phyloP scores from a whole-genome alignment of 495 filamentous ascomycete genomes.

The Terfezia claveryi region DNA sequence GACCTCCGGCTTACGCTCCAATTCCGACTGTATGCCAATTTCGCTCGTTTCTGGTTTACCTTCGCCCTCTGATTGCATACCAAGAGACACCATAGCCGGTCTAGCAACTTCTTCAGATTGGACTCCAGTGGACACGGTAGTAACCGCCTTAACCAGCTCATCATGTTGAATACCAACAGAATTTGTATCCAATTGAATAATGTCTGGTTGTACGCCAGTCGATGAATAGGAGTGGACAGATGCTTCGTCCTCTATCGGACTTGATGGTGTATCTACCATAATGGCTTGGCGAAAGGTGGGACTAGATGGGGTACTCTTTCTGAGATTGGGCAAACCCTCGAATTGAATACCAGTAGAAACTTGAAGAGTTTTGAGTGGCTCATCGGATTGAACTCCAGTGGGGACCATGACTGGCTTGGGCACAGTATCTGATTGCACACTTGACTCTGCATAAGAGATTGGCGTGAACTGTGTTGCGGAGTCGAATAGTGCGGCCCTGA shows the following conservation, averaged over 20 bases:
- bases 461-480: neutral
- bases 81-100: neutral
- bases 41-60: neutral
- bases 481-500: neutral
- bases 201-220: neutral
- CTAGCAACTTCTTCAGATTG: neutral
- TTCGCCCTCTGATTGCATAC: neutral
- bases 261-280: neutral
- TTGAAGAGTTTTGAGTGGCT: neutral
- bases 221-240: neutral
- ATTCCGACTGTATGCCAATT: neutral
- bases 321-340: neutral
- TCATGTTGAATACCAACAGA: conserved; percentile 1
- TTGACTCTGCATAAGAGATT: neutral
- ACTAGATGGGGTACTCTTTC: no score
- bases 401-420: neutral
- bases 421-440: neutral
- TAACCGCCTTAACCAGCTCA: neutral
- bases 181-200: neutral
- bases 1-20: neutral
- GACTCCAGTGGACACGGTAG: neutral
- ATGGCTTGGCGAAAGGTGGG: no score
- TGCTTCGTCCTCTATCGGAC: neutral
- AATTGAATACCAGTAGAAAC: neutral
- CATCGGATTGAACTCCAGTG: conserved; percentile 6